phyloP scores from a whole-genome alignment of 805 yeast genomes.

The Cyberlindnera lachancei region DNA sequence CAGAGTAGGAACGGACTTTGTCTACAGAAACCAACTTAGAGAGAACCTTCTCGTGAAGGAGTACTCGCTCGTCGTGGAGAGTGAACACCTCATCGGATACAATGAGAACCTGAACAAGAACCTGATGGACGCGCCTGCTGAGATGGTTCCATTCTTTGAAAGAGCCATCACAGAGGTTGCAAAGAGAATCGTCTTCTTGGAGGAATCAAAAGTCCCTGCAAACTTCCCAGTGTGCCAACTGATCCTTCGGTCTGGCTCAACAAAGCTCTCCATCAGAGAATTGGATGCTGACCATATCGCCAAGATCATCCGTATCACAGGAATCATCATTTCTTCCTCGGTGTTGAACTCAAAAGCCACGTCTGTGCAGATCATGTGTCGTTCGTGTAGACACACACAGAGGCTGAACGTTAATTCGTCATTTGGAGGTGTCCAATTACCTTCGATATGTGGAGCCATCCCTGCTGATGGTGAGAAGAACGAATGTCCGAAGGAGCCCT shows the following conservation, averaged over 20 bases:
- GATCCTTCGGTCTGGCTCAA: slow-evolving; percentile 65
- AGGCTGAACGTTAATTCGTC: slow-evolving; percentile 55
- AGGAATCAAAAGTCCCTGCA: slow-evolving; percentile 38
- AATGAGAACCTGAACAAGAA: slow-evolving; percentile 85
- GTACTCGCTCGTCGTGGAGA: slow-evolving; percentile 64
- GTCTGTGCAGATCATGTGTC: slow-evolving; percentile 73
- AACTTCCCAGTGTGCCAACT: slow-evolving; percentile 80
- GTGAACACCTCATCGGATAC: slow-evolving; percentile 80
- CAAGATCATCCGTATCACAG: slow-evolving; percentile 83
- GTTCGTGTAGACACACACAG: slow-evolving; percentile 78
- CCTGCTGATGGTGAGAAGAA: slow-evolving; percentile 43
- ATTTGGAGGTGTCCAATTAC: slow-evolving; percentile 63
- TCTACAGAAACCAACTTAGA: slow-evolving; percentile 85
- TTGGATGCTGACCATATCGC: slow-evolving; percentile 84
- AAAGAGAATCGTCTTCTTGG: slow-evolving; percentile 44
- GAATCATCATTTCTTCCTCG: slow-evolving; percentile 87
- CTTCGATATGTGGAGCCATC: slow-evolving; percentile 56
- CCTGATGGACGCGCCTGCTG: slow-evolving; percentile 79
- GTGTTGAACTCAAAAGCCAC: slow-evolving; percentile 86
- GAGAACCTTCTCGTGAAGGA: slow-evolving; percentile 76
- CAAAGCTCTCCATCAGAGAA: slow-evolving; percentile 67
- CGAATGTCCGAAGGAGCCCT: slow-evolving; percentile 87
- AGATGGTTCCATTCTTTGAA: slow-evolving; percentile 81
- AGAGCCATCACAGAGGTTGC: slow-evolving; percentile 82
- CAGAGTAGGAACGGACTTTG: slow-evolving; percentile 71